Conservation (phyloP, 2,329 filamentous ascomycete species). For the Metarhizium rileyi region DNA sequence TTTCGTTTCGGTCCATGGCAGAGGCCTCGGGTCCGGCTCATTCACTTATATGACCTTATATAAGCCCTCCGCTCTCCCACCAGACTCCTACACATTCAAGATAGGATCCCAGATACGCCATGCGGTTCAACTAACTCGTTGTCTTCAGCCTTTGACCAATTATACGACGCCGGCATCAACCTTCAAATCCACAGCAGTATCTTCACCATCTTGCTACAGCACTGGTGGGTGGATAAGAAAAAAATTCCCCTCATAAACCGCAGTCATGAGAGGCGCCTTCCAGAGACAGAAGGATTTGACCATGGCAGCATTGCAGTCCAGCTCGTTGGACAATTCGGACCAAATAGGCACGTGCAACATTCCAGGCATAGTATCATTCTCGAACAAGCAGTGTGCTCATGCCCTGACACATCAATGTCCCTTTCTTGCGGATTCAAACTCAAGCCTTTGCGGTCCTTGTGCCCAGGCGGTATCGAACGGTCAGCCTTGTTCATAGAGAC, state of each 20-base stretch:
- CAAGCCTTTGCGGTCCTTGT: slow-evolving; percentile 16
- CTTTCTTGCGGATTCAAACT: slow-evolving; percentile 19
- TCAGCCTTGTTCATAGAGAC: slow-evolving; percentile 14
- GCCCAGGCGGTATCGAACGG: slow-evolving; percentile 14
- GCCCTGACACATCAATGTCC: slow-evolving; percentile 16
- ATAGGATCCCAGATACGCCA: neutral
- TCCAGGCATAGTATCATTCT: slow-evolving; percentile 9
- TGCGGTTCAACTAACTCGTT: neutral
- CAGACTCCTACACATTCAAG: neutral
- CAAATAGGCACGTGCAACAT: neutral
- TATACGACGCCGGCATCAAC: neutral
- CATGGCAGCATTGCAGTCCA: neutral
- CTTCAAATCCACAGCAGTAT: neutral
- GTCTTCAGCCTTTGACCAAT: neutral
- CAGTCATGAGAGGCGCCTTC: slow-evolving; percentile 3
- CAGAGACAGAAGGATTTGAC: neutral
- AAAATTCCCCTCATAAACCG: neutral
- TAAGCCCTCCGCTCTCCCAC: neutral
- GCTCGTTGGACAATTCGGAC: neutral
- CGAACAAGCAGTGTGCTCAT: slow-evolving; percentile 21
- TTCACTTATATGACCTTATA: neutral
- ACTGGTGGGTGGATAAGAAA: neutral
- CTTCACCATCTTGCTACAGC: neutral
- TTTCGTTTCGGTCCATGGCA: neutral
- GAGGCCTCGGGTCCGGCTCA: neutral